phyloP scores from a whole-genome alignment of 768 basidiomycete genomes.

The Kwoniella pini region DNA sequence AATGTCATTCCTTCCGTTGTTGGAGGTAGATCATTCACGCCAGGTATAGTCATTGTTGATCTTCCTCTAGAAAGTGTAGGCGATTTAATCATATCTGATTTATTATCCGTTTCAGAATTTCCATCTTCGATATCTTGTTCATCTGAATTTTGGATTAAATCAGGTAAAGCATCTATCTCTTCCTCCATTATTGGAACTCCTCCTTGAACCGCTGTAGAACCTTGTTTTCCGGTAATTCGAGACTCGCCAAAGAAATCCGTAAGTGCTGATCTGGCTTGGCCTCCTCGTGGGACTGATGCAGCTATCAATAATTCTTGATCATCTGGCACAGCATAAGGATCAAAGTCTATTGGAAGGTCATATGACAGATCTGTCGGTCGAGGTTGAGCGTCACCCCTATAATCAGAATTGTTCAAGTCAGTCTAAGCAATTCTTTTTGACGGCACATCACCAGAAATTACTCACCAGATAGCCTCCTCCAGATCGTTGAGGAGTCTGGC shows the following conservation, averaged over 20 bases:
- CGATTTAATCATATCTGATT: conserved; percentile 4
- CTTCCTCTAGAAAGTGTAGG: not conserved
- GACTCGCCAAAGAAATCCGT: conserved; percentile 29
- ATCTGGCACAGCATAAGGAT: conserved; percentile 39
- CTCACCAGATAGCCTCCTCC: conserved; percentile 45
- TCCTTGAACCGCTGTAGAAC: too few relatives aligned
- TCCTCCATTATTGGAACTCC: conserved; percentile 9
- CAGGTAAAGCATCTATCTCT: conserved; percentile 8
- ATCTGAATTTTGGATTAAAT: not conserved
- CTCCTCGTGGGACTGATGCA: conserved; percentile 4
- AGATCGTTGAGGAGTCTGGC: conserved; percentile 43
- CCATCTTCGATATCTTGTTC: not conserved
- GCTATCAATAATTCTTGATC: conserved; percentile 14
- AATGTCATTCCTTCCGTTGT: conserved; percentile 22
- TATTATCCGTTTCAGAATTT: conserved; percentile 7
- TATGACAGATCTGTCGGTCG: conserved; percentile 40
- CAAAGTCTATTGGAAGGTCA: conserved; percentile 42
- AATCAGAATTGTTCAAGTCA: not conserved
- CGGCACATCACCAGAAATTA: too few relatives aligned
- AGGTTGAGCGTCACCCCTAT: conserved; percentile 43
- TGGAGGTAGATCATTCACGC: conserved; percentile 10
- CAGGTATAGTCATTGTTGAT: conserved; percentile 8
- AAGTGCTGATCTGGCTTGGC: conserved; percentile 1
- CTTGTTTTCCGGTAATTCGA: not conserved
- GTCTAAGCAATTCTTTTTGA: too few relatives aligned